These are phyloP conservation scores for Acacia pycnantha DNA, from an alignment of 331 rosid species.

Conservation along the genomic window DNA sequence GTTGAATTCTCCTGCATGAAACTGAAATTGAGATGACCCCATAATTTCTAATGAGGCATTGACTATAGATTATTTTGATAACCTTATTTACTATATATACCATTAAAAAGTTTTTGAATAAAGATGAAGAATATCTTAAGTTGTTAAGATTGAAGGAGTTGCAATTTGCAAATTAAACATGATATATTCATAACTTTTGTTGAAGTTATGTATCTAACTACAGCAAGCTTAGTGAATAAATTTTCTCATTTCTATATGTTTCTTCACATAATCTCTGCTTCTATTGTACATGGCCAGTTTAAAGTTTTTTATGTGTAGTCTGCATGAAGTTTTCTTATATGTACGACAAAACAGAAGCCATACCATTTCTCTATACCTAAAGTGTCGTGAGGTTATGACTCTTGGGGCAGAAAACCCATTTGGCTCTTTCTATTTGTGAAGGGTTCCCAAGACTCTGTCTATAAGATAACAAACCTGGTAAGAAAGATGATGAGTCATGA, in stretches of 20 bases:
- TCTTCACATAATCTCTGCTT: constrained; percentile 7
- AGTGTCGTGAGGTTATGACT: not conserved
- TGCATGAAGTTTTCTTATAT: constrained; percentile 16
- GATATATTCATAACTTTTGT: not conserved
- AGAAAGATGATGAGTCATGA: constrained; percentile 2
- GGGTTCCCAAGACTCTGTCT: not conserved
- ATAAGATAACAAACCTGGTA: not conserved
- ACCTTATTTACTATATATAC: not conserved
- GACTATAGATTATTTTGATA: not conserved
- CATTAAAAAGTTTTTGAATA: constrained; percentile 6
- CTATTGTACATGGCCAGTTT: not conserved
- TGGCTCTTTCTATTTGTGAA: constrained; percentile 12
- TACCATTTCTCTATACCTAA: not conserved
- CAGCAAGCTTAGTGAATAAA: constrained; percentile 2
- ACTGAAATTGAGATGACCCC: constrained; percentile 11
- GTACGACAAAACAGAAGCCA: constrained; percentile 1
- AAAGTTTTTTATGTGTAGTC: constrained; percentile 1
- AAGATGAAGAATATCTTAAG: not conserved
- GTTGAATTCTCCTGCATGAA: constrained; percentile 18
- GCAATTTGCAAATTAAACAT: not conserved
- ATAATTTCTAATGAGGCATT: constrained; percentile 2
- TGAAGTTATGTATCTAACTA: not conserved
- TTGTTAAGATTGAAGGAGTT: not conserved
- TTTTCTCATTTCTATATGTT: not conserved
- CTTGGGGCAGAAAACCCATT: not conserved